Evolutionary conservation across 148 eudicot species (phyloP).

Genomic region (Chenopodium berlandieri): DNA sequence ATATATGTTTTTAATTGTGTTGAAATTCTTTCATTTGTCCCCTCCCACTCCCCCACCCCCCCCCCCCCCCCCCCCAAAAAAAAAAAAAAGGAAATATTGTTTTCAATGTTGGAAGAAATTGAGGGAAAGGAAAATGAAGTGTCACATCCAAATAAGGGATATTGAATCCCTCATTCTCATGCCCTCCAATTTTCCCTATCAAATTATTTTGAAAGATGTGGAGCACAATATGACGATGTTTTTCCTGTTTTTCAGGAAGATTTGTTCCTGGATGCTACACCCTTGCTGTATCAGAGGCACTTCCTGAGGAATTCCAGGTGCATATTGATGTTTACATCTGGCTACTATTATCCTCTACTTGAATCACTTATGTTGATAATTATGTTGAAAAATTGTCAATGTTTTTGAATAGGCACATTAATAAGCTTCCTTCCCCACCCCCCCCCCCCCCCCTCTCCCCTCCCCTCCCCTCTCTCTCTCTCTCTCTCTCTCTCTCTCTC

Average conservation of each 20-base stretch:
- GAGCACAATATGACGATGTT: not conserved
- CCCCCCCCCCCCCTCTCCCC: no score
- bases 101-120: no score
- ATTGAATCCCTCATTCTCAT: no score
- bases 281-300: slow-evolving; percentile 78
- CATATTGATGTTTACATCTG: slow-evolving; percentile 2
- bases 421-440: no score
- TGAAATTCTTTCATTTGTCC: not conserved
- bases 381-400: not conserved
- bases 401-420: not conserved
- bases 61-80: no score
- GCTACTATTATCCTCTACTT: not conserved
- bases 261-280: slow-evolving; percentile 79
- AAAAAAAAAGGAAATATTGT: no score
- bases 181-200: no score
- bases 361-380: not conserved
- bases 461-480: no score
- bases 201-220: not conserved
- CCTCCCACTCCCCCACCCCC: no score
- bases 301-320: slow-evolving; percentile 66
- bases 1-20: not conserved
- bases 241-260: slow-evolving; percentile 43
- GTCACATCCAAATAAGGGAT: no score
- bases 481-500: no score
- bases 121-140: no score